Evolutionary conservation across 345 rosid species (phyloP), one percentile per base, ranked within the genome.

Genomic region (Eucalyptus pauciflora): DNA sequence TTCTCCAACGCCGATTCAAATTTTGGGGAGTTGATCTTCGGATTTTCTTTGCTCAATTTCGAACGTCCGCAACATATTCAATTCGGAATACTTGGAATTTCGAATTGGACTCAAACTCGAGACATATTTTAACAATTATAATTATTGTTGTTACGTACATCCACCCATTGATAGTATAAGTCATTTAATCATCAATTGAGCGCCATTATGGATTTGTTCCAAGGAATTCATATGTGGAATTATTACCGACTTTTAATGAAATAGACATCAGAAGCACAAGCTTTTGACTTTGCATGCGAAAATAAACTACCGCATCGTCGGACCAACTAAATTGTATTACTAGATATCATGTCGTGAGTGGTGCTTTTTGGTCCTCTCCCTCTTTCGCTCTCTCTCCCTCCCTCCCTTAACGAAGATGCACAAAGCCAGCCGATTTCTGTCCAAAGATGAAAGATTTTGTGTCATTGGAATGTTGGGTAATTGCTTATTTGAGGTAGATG

Each of bases 141-240:
- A 10, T 17, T 1, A 33, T 69, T 11, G 24, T 0, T 0, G 0
- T 69, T 69, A 69, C 9, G 13, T 69, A 41, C 41, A 20, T 33
- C 1, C 80, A 33, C 13, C 45, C 0, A 0, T 69, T 7, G 7
- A 69, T 69, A 33, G 80, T 33, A 52, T 9, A 17, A 33, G 13
- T 31, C 45, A 33, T 69, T 69, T 69, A 17, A 69, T 69, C 80
- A 33, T 69, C 43, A 17, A 33, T 17, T 7, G 17, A 67, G 6
- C 0, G 20, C 0, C 18, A 16, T 4, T 64, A 0, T 64, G 76
- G 9, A n/a, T n/a, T 64, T 64, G 37, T n/a, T 64, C 15, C 8
- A 31, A 14, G 33, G 33, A 64, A n/a, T n/a, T 64, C 8, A 64
- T n/a, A 14, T 14, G 33, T n/a, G 22, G 3, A 69, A 69, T 31